These are phyloP conservation scores for Raffaelea albimanens DNA, from an alignment of 2,329 filamentous ascomycete genomes.

Conservation along the genomic window DNA sequence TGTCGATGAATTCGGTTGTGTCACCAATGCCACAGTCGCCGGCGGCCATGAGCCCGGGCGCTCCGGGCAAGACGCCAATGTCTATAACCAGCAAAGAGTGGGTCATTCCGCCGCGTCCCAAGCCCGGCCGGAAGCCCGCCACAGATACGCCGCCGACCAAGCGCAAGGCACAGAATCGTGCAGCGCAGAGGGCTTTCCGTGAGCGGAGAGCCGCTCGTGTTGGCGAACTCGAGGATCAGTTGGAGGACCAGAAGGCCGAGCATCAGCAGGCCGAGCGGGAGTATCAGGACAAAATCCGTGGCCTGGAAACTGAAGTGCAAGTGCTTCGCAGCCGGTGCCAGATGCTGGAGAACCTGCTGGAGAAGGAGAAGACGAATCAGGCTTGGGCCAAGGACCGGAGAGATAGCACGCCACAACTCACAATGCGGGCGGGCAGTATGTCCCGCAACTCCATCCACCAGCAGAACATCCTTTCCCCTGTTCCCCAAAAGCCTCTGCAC, in stretches of 20 bases:
- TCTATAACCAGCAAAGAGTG: slow-evolving; percentile 75
- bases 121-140: slow-evolving; percentile 87
- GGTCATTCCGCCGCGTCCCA: slow-evolving; percentile 74
- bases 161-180: slow-evolving; percentile 88
- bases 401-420: slow-evolving; percentile 2
- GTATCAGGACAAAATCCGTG: slow-evolving; percentile 44
- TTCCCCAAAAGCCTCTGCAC: slow-evolving; percentile 6
- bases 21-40: slow-evolving; percentile 31
- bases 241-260: slow-evolving; percentile 50
- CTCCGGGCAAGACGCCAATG: slow-evolving; percentile 27
- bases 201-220: slow-evolving; percentile 80
- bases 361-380: slow-evolving; percentile 33
- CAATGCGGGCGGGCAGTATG: not conserved
- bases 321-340: slow-evolving; percentile 54
- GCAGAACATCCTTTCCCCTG: slow-evolving; percentile 9
- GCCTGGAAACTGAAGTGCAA: slow-evolving; percentile 57
- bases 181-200: slow-evolving; percentile 82
- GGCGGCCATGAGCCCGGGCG: slow-evolving; percentile 15
- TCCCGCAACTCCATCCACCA: slow-evolving; percentile 1
- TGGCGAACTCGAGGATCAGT: slow-evolving; percentile 60
- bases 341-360: slow-evolving; percentile 53
- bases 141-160: slow-evolving; percentile 90
- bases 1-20: slow-evolving; percentile 38
- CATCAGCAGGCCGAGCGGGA: slow-evolving; percentile 49
- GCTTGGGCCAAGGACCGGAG: slow-evolving; percentile 8